A percentile compares a stretch with the other conserved stretches of the same genome.
Evolutionary conservation across 2,329 filamentous ascomycete genomes (phyloP).

Genomic region (Aspergillus glaucus): DNA sequence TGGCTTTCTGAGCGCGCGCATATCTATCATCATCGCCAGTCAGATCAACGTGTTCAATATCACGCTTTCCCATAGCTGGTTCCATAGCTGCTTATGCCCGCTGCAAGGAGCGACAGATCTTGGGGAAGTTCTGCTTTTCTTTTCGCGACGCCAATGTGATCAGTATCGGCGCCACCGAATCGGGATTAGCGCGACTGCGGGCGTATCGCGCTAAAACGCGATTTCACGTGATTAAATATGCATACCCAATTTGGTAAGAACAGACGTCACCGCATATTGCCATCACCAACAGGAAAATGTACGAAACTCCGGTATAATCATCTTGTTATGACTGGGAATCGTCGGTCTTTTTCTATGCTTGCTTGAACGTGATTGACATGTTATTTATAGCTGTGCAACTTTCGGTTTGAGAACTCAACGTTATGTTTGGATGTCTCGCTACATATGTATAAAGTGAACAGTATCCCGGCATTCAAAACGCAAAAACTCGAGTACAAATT

Average conservation of each 20-base stretch:
- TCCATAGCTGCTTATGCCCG: constrained; percentile 6
- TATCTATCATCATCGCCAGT: constrained; percentile 17
- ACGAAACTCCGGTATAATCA: no score
- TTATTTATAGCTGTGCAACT: no score
- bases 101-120: background rate
- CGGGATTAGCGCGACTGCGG: background rate
- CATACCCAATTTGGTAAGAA: constrained; percentile 5
- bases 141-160: background rate
- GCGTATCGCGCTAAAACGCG: constrained; percentile 8
- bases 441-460: no score
- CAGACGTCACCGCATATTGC: background rate
- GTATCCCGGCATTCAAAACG: no score
- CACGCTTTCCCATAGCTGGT: constrained; percentile 12
- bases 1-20: constrained; percentile 6
- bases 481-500: background rate
- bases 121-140: background rate
- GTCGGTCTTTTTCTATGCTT: no score
- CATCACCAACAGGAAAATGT: background rate
- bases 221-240: constrained; percentile 8
- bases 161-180: background rate
- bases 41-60: constrained; percentile 22
- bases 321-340: no score
- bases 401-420: no score
- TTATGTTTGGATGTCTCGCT: no score
- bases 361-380: no score